phyloP scores from a whole-genome alignment of 2,329 filamentous ascomycete species.

The Ophiostoma tasmaniense region DNA sequence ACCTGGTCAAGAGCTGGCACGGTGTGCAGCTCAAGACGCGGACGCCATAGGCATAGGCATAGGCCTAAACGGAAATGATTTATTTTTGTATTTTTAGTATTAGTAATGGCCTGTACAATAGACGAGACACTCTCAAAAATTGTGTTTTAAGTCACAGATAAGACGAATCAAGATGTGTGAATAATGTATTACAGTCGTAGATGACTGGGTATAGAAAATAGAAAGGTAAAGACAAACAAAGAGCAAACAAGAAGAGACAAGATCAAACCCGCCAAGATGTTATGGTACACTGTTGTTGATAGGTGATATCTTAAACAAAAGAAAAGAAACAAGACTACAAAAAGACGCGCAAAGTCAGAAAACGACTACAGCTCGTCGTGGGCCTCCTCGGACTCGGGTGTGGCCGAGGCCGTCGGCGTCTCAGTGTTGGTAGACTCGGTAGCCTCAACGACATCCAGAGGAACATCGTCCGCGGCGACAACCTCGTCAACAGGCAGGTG shows the following conservation, averaged over 20 bases:
- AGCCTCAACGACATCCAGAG: conserved; percentile 11
- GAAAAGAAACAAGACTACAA: neutral
- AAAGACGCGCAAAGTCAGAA: neutral
- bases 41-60: conserved; percentile 30
- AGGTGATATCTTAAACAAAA: neutral
- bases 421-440: conserved; percentile 9
- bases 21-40: conserved; percentile 72
- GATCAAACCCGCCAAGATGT: neutral
- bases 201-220: neutral
- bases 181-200: neutral
- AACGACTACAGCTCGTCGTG: neutral
- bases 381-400: neutral
- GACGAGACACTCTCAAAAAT: neutral
- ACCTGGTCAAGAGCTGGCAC: conserved; percentile 74
- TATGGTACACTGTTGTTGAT: neutral
- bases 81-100: neutral
- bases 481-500: conserved; percentile 21
- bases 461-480: conserved; percentile 16
- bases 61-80: neutral
- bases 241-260: neutral
- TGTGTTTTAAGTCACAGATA: neutral
- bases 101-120: neutral
- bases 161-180: neutral
- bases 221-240: neutral
- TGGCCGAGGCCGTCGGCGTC: neutral